These are phyloP conservation scores for bread wheat (Triticum aestivum) DNA, from an alignment of 176 grass and related monocot species.

Conservation along the genomic window DNA sequence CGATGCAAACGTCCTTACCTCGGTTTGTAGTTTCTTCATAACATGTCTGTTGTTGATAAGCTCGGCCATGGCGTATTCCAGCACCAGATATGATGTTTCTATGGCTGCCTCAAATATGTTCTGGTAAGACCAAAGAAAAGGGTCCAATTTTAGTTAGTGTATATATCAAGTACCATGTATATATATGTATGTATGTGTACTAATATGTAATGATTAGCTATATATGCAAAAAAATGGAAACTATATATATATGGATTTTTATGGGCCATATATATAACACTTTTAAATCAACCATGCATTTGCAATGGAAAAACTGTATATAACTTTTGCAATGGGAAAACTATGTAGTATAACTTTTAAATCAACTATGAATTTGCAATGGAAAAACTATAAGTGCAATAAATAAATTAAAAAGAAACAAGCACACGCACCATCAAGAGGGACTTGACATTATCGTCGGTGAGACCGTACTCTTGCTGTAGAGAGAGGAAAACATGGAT, in stretches of 20 bases:
- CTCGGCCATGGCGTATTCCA: slow-evolving; percentile 40
- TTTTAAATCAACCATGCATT: too few species aligned
- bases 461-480: not conserved
- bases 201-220: too few species aligned
- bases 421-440: not conserved
- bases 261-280: too few species aligned
- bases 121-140: not conserved
- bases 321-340: too few species aligned
- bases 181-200: too few species aligned
- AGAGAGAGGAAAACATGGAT: not conserved
- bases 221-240: too few species aligned
- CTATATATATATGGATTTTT: too few species aligned
- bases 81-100: slow-evolving; percentile 5
- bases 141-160: not conserved
- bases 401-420: not conserved
- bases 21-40: slow-evolving; percentile 30
- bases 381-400: not conserved
- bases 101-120: not conserved
- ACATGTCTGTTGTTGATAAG: not conserved
- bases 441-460: not conserved
- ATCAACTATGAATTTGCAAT: not conserved
- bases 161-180: not conserved
- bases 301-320: too few species aligned
- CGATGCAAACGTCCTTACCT: slow-evolving; percentile 12
- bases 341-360: too few species aligned